Evolutionary conservation across 2,329 filamentous ascomycete species (phyloP).

Genomic region (Aspergillus sp.): DNA sequence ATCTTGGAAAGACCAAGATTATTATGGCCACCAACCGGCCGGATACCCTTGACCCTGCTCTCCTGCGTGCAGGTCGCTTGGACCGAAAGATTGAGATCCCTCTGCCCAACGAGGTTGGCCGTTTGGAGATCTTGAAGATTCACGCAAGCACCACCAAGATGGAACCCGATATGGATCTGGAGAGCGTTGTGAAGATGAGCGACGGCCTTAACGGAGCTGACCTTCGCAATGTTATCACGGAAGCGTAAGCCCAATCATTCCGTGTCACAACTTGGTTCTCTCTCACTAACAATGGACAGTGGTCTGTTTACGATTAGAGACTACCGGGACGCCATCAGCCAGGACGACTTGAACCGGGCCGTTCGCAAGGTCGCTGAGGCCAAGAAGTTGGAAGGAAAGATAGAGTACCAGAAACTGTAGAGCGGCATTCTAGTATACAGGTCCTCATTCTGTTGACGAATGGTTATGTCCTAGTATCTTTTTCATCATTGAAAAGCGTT

Average conservation of each 20-base stretch:
- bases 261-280: background rate
- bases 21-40: conserved; percentile 99
- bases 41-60: conserved; percentile 86
- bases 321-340: conserved; percentile 89
- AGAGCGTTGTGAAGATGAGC: conserved; percentile 99
- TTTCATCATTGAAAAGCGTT: conserved; percentile 1
- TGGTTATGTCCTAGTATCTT: conserved; percentile 9
- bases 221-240: conserved; percentile 93
- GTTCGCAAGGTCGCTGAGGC: conserved; percentile 94
- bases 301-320: conserved; percentile 98
- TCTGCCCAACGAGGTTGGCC: conserved; percentile 90
- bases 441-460: conserved; percentile 4
- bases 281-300: conserved; percentile 39
- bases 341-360: conserved; percentile 99
- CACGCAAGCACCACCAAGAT: conserved; percentile 77
- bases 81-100: conserved; percentile 98
- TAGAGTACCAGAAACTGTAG: conserved; percentile 94
- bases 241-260: conserved; percentile 64
- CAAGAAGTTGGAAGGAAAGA: conserved; percentile 97
- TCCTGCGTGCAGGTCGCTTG: conserved; percentile 84
- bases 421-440: conserved; percentile 8
- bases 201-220: conserved; percentile 96
- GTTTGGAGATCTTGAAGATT: conserved; percentile 96
- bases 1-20: conserved; percentile 98
- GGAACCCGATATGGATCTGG: conserved; percentile 95